phyloP scores from a whole-genome alignment of 2,329 filamentous ascomycete species.

The Ilyonectria mors-panacis region DNA sequence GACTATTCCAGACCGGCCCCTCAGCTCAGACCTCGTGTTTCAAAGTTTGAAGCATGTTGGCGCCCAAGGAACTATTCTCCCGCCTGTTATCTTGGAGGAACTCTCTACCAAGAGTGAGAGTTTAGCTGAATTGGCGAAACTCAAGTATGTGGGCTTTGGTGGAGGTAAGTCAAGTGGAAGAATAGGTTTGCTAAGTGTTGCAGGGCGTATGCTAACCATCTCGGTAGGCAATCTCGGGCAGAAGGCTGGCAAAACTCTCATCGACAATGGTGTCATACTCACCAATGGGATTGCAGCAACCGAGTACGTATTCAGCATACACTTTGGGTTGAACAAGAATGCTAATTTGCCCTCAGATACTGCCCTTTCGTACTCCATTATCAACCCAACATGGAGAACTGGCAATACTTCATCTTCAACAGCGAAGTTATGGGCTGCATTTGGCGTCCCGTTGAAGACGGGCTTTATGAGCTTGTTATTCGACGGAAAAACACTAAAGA shows the following conservation, averaged over 20 bases:
- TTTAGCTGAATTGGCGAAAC: slow-evolving; percentile 49
- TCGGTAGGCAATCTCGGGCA: slow-evolving; percentile 54
- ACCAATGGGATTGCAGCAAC: slow-evolving; percentile 59
- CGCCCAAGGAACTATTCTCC: slow-evolving; percentile 49
- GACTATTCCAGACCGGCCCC: slow-evolving; percentile 50
- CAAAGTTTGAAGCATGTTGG: slow-evolving; percentile 50
- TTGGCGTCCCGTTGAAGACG: slow-evolving; percentile 49
- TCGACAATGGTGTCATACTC: slow-evolving; percentile 52
- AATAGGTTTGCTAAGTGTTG: too few relatives aligned
- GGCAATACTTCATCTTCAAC: slow-evolving; percentile 62
- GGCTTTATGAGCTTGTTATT: slow-evolving; percentile 53
- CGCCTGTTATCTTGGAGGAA: slow-evolving; percentile 61
- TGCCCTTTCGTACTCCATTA: slow-evolving; percentile 53
- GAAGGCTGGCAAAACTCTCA: slow-evolving; percentile 56
- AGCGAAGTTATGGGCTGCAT: slow-evolving; percentile 58
- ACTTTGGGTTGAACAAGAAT: background rate
- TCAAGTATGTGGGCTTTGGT: slow-evolving; percentile 54
- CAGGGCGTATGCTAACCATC: background rate
- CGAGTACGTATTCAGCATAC: slow-evolving; percentile 52
- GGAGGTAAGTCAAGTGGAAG: slow-evolving; percentile 51
- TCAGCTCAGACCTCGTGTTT: slow-evolving; percentile 53
- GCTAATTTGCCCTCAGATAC: slow-evolving; percentile 46
- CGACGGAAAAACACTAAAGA: slow-evolving; percentile 55
- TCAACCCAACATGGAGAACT: slow-evolving; percentile 53
- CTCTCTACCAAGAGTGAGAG: slow-evolving; percentile 54